phyloP scores from a whole-genome alignment of 805 yeast species.

The Komagataella mondaviorum region DNA sequence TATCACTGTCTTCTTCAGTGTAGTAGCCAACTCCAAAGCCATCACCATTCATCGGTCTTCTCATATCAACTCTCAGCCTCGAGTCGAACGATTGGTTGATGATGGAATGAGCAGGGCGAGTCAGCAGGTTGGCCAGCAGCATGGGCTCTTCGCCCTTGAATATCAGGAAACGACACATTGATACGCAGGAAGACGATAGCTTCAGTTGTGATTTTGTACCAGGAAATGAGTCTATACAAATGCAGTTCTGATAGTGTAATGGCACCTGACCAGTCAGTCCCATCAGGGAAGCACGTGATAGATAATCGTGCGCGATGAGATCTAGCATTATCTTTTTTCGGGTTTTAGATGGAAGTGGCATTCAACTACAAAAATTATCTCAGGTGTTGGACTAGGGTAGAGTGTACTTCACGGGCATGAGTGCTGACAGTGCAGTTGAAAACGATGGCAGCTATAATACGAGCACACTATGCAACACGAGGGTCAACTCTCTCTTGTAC shows the following conservation, averaged over 20 bases:
- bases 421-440: neutral
- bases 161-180: conserved; percentile 87
- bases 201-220: neutral
- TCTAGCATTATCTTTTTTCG: neutral
- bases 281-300: neutral
- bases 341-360: neutral
- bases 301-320: neutral
- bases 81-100: conserved; percentile 94
- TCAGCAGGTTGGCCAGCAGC: conserved; percentile 70
- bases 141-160: conserved; percentile 88
- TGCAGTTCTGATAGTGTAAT: neutral
- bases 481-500: neutral
- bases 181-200: neutral
- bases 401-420: neutral
- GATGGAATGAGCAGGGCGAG: conserved; percentile 94
- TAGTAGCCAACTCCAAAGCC: conserved; percentile 98
- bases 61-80: conserved; percentile 70
- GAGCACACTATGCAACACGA: neutral
- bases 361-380: neutral
- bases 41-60: conserved; percentile 94
- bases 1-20: conserved; percentile 34
- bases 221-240: neutral
- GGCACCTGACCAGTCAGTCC: neutral
- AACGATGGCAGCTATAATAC: neutral
- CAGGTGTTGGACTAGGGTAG: no score